Conservation (phyloP, 2,329 filamentous ascomycete species). For the Ophiostoma pallidulum region DNA sequence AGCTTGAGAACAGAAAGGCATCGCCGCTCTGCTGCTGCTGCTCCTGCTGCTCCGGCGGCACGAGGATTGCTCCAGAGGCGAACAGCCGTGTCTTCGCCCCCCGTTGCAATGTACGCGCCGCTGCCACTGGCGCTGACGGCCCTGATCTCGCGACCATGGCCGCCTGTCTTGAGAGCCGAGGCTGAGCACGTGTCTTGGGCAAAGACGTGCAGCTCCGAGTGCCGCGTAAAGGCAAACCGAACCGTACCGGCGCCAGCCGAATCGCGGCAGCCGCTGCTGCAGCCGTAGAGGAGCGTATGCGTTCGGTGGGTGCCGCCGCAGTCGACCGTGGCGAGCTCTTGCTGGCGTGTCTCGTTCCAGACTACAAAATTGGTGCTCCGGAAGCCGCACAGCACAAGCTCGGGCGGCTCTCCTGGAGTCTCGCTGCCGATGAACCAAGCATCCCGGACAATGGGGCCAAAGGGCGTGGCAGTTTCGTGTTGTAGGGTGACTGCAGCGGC, state of each 20-base stretch:
- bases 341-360: slow-evolving; percentile 65
- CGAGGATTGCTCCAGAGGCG: slow-evolving; percentile 53
- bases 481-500: too few species aligned
- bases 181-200: slow-evolving; percentile 28
- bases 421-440: slow-evolving; percentile 44
- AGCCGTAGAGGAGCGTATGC: slow-evolving; percentile 39
- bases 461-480: slow-evolving; percentile 59
- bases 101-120: slow-evolving; percentile 48
- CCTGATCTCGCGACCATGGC: slow-evolving; percentile 77
- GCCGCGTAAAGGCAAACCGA: slow-evolving; percentile 66
- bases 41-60: slow-evolving; percentile 7
- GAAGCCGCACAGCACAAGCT: slow-evolving; percentile 73
- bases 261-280: slow-evolving; percentile 14
- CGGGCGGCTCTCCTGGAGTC: slow-evolving; percentile 23
- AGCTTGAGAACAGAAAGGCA: slow-evolving; percentile 60
- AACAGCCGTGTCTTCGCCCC: slow-evolving; percentile 62
- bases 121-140: slow-evolving; percentile 34
- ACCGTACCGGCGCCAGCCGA: slow-evolving; percentile 26
- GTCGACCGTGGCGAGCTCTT: slow-evolving; percentile 61
- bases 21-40: slow-evolving; percentile 19
- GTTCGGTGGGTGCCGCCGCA: slow-evolving; percentile 79
- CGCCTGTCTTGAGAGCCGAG: slow-evolving; percentile 54
- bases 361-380: slow-evolving; percentile 68
- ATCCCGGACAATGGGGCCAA: slow-evolving; percentile 69
- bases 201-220: slow-evolving; percentile 42